phyloP scores from a whole-genome alignment of 1,284 basidiomycete species.

The Papiliotrema fonsecae region DNA sequence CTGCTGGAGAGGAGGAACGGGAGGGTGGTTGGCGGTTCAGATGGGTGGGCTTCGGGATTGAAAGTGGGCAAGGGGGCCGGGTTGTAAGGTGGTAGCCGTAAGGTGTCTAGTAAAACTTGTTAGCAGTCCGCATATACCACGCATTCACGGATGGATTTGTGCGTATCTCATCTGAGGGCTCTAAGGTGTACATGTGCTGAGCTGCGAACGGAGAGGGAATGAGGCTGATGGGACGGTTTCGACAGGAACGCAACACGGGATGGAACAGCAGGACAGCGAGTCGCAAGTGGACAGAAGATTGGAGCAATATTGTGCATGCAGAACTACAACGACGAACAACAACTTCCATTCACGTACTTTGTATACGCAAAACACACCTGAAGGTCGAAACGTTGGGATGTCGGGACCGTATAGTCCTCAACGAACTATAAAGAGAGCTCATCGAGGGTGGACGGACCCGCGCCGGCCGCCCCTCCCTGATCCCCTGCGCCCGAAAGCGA shows the following conservation, averaged over 20 bases:
- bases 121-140: no score
- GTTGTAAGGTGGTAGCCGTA: slow-evolving; percentile 5
- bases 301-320: no score
- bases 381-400: slow-evolving; percentile 3
- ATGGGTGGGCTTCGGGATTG: slow-evolving; percentile 7
- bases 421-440: slow-evolving; percentile 18
- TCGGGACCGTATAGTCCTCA: slow-evolving; percentile 35
- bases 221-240: no score
- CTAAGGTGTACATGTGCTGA: no score
- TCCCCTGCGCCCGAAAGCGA: slow-evolving; percentile 1
- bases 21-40: slow-evolving; percentile 6
- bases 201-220: no score
- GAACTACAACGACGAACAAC: no score
- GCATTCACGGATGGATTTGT: no score
- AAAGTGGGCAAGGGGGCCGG: slow-evolving; percentile 12
- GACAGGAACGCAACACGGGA: no score
- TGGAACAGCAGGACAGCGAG: background rate
- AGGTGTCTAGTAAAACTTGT: background rate
- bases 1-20: slow-evolving; percentile 19
- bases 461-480: slow-evolving; percentile 13
- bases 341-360: background rate
- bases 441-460: slow-evolving; percentile 33
- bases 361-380: background rate
- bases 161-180: no score
- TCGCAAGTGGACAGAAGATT: no score